These are phyloP conservation scores for Leptographium flavum DNA, from an alignment of 2,329 filamentous ascomycete genomes.

Conservation along the genomic window DNA sequence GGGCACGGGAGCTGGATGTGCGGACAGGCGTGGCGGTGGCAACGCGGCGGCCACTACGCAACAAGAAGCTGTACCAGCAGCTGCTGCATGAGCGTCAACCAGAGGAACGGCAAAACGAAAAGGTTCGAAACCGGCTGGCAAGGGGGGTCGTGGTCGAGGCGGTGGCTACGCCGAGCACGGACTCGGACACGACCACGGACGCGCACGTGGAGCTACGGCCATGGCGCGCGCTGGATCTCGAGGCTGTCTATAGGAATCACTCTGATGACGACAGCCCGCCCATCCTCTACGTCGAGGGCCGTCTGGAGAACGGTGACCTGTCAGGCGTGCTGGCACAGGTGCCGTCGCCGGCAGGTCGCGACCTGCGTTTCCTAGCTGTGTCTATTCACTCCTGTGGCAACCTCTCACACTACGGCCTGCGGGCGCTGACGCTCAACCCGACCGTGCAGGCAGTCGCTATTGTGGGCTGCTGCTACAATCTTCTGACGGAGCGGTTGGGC, in stretches of 20 bases:
- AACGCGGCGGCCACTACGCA: constrained; percentile 59
- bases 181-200: too few species aligned
- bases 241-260: constrained; percentile 4
- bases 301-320: constrained; percentile 60
- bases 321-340: constrained; percentile 51
- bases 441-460: constrained; percentile 83
- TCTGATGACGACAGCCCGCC: constrained; percentile 42
- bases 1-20: constrained; percentile 75
- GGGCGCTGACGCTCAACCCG: constrained; percentile 72
- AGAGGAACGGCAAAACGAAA: constrained; percentile 26
- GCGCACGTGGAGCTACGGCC: constrained; percentile 9
- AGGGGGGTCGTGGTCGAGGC: too few species aligned
- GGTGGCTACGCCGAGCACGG: too few species aligned
- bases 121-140: constrained; percentile 21
- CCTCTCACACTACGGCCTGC: constrained; percentile 85
- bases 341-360: constrained; percentile 34
- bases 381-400: constrained; percentile 97
- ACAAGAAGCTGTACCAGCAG: constrained; percentile 64
- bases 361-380: constrained; percentile 59
- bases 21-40: constrained; percentile 55
- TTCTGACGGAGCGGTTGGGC: constrained; percentile 78
- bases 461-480: constrained; percentile 96
- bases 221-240: constrained; percentile 3
- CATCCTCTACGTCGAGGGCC: constrained; percentile 65
- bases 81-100: constrained; percentile 30